Evolutionary conservation across 2,329 filamentous ascomycete genomes (phyloP).

Genomic region (Nemania abortiva): DNA sequence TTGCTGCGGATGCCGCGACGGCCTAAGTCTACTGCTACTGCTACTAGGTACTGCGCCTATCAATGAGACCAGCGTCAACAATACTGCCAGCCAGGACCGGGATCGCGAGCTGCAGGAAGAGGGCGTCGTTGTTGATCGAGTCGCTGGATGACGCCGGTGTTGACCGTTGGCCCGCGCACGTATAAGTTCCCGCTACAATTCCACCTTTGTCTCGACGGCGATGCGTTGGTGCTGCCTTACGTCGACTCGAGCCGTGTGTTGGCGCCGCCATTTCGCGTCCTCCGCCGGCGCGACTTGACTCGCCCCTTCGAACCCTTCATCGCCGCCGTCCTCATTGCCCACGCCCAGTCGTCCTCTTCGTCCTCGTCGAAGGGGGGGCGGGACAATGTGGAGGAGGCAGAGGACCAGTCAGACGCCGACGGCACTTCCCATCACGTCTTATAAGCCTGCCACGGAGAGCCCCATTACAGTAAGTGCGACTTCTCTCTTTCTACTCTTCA

Average conservation of each 20-base stretch:
- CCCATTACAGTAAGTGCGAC: constrained; percentile 8
- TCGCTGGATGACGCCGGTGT: constrained; percentile 5
- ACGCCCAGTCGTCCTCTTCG: not conserved
- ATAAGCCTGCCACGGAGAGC: constrained; percentile 2
- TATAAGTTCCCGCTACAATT: constrained; percentile 6
- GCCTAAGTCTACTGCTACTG: no score
- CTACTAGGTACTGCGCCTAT: no score
- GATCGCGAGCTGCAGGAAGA: not conserved
- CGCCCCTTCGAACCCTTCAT: constrained; percentile 20
- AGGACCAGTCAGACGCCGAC: no score
- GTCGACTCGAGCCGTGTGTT: constrained; percentile 10
- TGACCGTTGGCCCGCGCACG: constrained; percentile 16
- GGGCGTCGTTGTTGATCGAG: not conserved
- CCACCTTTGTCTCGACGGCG: not conserved
- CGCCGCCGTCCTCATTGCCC: constrained; percentile 10
- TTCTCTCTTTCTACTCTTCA: no score
- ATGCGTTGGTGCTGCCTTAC: constrained; percentile 10
- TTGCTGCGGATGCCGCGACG: not conserved
- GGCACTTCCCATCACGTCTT: not conserved
- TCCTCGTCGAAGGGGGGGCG: not conserved
- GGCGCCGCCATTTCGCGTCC: not conserved
- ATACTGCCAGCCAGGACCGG: not conserved
- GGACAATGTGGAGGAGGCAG: no score
- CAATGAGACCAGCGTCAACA: no score
- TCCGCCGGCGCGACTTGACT: constrained; percentile 6